These are phyloP conservation scores for Carex kokanica DNA, from an alignment of 176 grass and related monocot species.

Conservation along the genomic window DNA sequence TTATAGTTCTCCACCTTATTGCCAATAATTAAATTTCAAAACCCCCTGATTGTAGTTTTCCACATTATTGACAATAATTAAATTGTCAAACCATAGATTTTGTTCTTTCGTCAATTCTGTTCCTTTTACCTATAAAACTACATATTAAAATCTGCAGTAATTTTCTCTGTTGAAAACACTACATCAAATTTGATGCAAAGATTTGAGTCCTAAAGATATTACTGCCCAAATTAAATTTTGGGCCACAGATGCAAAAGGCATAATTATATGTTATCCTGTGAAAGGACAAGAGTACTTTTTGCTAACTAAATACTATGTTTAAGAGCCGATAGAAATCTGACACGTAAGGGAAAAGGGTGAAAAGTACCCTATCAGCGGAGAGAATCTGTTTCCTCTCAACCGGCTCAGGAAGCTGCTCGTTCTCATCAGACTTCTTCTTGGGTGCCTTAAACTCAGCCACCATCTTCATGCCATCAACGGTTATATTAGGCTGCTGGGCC, in stretches of 20 bases:
- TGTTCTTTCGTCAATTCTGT: not conserved
- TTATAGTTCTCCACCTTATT: not conserved
- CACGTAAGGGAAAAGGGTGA: not conserved
- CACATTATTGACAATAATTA: not conserved
- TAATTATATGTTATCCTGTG: not conserved
- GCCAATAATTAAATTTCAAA: not conserved
- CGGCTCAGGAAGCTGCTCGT: slow-evolving; percentile 93
- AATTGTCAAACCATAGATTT: not conserved
- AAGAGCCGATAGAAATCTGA: not conserved
- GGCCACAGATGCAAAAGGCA: not conserved
- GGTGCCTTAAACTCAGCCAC: slow-evolving; percentile 87
- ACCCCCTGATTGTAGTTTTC: not conserved
- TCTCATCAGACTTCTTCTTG: slow-evolving; percentile 91
- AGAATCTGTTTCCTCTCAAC: slow-evolving; percentile 93
- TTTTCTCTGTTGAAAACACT: not conserved
- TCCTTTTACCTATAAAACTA: not conserved
- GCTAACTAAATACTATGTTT: not conserved
- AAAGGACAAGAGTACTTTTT: not conserved
- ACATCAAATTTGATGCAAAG: not conserved
- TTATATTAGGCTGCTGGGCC: slow-evolving; percentile 97
- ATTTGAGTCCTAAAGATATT: not conserved
- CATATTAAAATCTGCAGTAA: not conserved
- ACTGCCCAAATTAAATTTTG: not conserved
- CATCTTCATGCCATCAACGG: slow-evolving; percentile 99
- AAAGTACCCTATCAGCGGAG: slow-evolving; percentile 75